A percentile compares a stretch with the other conserved stretches of the same genome.
phyloP scores from a whole-genome alignment of 768 basidiomycete genomes.

The Leucogyrophana mollusca region DNA sequence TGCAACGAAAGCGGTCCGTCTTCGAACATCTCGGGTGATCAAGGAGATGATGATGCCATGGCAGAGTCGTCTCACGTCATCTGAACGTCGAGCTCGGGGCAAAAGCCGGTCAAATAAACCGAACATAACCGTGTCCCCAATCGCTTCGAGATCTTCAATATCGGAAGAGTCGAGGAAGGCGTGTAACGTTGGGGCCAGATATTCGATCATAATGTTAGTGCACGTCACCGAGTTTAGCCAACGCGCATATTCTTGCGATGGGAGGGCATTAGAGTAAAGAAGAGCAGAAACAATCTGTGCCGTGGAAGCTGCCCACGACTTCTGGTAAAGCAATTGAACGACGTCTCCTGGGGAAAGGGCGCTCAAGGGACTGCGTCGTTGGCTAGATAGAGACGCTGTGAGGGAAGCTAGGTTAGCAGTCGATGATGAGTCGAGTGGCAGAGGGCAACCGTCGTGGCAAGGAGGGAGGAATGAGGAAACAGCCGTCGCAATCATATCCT shows the following conservation, averaged over 20 bases:
- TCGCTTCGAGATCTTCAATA: conserved; percentile 6
- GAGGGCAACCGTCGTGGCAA: conserved; percentile 23
- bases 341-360: conserved; percentile 20
- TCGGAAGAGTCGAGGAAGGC: conserved; percentile 45
- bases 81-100: neutral
- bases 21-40: conserved; percentile 21
- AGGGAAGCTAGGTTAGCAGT: conserved; percentile 7
- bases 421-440: conserved; percentile 5
- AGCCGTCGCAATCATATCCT: conserved; percentile 46
- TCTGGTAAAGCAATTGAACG: conserved; percentile 39
- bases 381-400: neutral
- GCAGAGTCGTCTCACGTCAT: neutral
- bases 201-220: conserved; percentile 16
- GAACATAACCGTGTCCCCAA: conserved; percentile 27
- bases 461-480: conserved; percentile 34
- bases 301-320: conserved; percentile 43
- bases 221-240: conserved; percentile 40
- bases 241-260: conserved; percentile 22
- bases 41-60: conserved; percentile 30
- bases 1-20: conserved; percentile 16
- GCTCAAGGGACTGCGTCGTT: neutral
- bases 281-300: conserved; percentile 41
- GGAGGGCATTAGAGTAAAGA: conserved; percentile 38
- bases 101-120: conserved; percentile 27
- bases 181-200: conserved; percentile 39